These are phyloP conservation scores for Radiomyces spectabilis DNA, from an alignment of 192 early-diverging fungal genomes.

Conservation along the genomic window DNA sequence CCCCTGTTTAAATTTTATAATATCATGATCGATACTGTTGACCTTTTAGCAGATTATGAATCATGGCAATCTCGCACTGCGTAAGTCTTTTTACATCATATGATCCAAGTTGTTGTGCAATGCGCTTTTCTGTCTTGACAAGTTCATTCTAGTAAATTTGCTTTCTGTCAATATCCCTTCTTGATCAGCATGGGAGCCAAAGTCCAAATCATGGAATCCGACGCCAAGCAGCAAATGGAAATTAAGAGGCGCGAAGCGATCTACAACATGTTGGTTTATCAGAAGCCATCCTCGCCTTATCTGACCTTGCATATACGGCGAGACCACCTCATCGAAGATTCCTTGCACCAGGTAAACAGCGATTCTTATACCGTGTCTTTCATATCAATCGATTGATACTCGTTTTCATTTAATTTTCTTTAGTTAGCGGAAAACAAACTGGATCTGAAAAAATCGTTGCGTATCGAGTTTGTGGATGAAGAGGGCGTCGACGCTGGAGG, in stretches of 20 bases:
- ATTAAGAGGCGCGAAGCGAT: slow-evolving; percentile 62
- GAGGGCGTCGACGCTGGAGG: slow-evolving; percentile 97
- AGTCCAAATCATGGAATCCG: slow-evolving; percentile 68
- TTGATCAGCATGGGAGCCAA: slow-evolving; percentile 70
- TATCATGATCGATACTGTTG: slow-evolving; percentile 63
- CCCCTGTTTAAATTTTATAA: slow-evolving; percentile 81
- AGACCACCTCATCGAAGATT: slow-evolving; percentile 65
- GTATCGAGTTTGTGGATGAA: slow-evolving; percentile 90
- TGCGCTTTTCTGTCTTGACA: not conserved
- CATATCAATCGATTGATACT: not conserved
- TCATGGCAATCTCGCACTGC: slow-evolving; percentile 61
- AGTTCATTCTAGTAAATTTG: slow-evolving; percentile 46
- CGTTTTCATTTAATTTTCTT: not conserved
- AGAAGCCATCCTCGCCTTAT: slow-evolving; percentile 40
- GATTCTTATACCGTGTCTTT: too few species aligned
- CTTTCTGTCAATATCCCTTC: slow-evolving; percentile 82
- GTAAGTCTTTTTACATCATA: slow-evolving; percentile 23
- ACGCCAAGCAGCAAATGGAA: slow-evolving; percentile 72
- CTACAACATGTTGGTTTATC: slow-evolving; percentile 50
- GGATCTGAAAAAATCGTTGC: slow-evolving; percentile 86
- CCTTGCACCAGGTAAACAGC: slow-evolving; percentile 50
- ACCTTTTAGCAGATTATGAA: slow-evolving; percentile 63
- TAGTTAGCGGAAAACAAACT: slow-evolving; percentile 63
- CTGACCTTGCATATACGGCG: slow-evolving; percentile 56
- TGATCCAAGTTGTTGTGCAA: not conserved